These are phyloP conservation scores for Blastocystis sp. DNA, from an alignment of 352 stramenopile genomes.

Conservation along the genomic window DNA sequence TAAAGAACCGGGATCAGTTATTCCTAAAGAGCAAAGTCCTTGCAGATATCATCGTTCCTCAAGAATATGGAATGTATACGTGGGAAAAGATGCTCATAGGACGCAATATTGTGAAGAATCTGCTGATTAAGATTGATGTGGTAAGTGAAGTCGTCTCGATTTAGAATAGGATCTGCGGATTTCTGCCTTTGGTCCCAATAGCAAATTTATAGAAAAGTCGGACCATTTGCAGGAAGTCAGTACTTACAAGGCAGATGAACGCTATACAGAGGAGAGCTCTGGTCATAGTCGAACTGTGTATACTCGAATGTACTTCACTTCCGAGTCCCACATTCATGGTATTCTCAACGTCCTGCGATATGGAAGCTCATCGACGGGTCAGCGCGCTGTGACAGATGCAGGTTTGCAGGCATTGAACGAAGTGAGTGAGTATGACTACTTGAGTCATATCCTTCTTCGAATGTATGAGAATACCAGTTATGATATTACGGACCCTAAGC, in stretches of 20 bases:
- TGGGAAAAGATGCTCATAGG: constrained; percentile 89
- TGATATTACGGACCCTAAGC: constrained; percentile 69
- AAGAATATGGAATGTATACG: constrained; percentile 72
- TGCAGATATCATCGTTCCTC: constrained; percentile 87
- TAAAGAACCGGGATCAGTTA: constrained; percentile 2
- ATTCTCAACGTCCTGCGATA: constrained; percentile 94
- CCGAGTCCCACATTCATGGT: constrained; percentile 93
- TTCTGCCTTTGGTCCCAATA: constrained; percentile 12
- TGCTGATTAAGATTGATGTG: constrained; percentile 93
- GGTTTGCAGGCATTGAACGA: constrained; percentile 75
- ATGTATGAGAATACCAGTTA: constrained; percentile 88
- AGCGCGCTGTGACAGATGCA: constrained; percentile 63
- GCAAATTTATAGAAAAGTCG: constrained; percentile 55
- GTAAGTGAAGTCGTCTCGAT: not conserved
- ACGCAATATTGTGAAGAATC: constrained; percentile 86
- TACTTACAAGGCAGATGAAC: constrained; percentile 36
- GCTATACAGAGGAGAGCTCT: constrained; percentile 19
- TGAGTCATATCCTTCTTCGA: constrained; percentile 95
- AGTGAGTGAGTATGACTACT: constrained; percentile 90
- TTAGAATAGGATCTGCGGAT: constrained; percentile 25
- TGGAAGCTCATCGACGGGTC: constrained; percentile 3
- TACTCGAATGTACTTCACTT: constrained; percentile 98
- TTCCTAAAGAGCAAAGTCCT: constrained; percentile 56
- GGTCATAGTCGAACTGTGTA: constrained; percentile 74
- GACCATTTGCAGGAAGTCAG: constrained; percentile 39